Evolutionary conservation across 2,329 filamentous ascomycete genomes (phyloP).

Genomic region (Claviceps humidiphila): DNA sequence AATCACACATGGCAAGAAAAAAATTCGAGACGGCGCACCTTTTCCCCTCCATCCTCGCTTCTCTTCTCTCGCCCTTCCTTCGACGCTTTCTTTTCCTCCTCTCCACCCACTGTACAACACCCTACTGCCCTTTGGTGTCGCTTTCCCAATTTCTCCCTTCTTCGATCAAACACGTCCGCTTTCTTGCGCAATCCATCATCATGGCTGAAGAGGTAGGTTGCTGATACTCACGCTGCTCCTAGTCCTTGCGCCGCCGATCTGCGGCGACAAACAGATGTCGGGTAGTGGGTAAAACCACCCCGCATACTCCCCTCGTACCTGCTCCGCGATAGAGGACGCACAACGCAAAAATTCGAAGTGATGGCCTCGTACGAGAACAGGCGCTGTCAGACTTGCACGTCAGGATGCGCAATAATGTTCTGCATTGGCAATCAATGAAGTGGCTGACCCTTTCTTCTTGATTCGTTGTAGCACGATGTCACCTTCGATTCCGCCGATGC

Average conservation of each 20-base stretch:
- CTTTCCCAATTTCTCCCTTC: slow-evolving; percentile 13
- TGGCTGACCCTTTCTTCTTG: slow-evolving; percentile 7
- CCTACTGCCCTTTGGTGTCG: slow-evolving; percentile 11
- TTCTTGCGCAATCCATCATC: slow-evolving; percentile 33
- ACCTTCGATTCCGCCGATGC: slow-evolving; percentile 89
- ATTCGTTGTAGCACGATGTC: slow-evolving; percentile 43
- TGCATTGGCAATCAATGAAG: neutral
- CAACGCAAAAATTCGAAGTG: slow-evolving; percentile 6
- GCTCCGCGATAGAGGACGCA: slow-evolving; percentile 18
- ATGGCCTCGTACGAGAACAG: too few relatives aligned
- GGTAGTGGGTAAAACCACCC: slow-evolving; percentile 27
- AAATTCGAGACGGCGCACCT: slow-evolving; percentile 18
- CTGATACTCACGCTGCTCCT: slow-evolving; percentile 9
- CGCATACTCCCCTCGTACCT: slow-evolving; percentile 27
- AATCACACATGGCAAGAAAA: slow-evolving; percentile 26
- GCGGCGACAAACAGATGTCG: slow-evolving; percentile 7
- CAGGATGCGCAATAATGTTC: neutral
- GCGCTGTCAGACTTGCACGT: neutral
- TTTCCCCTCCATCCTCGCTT: slow-evolving; percentile 14
- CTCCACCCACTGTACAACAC: slow-evolving; percentile 11
- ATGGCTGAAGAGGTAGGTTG: slow-evolving; percentile 46
- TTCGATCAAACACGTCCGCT: slow-evolving; percentile 15
- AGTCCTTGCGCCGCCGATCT: slow-evolving; percentile 13
- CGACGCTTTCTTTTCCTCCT: slow-evolving; percentile 5
- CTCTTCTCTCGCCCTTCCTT: slow-evolving; percentile 16